Percentiles rank a stretch among this genome's conserved stretches.
Evolutionary conservation across 2,329 filamentous ascomycete genomes (phyloP).

Genomic region (Microdochium paspali): DNA sequence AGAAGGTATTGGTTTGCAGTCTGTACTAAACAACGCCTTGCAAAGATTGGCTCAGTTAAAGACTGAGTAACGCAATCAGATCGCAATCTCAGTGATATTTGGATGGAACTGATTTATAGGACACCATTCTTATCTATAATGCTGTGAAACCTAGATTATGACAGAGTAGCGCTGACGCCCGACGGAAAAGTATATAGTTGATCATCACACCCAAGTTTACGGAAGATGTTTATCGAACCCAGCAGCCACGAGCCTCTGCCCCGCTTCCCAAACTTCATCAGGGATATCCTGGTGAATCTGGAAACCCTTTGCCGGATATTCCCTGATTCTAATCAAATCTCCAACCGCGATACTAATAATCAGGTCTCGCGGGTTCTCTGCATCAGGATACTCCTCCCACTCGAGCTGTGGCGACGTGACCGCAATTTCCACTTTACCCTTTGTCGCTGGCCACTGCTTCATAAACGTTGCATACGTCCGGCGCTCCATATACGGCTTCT

Average conservation of each 20-base stretch:
- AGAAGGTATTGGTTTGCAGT: no score
- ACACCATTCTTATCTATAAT: no score
- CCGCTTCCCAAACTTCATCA: constrained; percentile 29
- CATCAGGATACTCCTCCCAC: constrained; percentile 30
- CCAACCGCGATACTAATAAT: constrained; percentile 35
- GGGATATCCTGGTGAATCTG: constrained; percentile 33
- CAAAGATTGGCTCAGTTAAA: no score
- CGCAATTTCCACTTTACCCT: constrained; percentile 19
- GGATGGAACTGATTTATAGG: no score
- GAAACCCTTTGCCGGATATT: constrained; percentile 31
- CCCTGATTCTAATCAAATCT: constrained; percentile 30
- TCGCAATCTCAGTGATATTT: no score
- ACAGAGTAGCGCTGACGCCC: no score
- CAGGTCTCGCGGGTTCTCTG: constrained; percentile 27
- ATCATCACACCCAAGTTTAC: constrained; percentile 6
- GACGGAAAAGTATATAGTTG: no score
- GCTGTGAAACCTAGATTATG: no score
- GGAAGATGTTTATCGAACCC: constrained; percentile 29
- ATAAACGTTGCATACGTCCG: constrained; percentile 34
- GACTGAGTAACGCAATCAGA: no score
- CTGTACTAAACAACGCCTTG: no score
- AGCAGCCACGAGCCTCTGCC: constrained; percentile 25
- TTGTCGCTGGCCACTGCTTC: constrained; percentile 33
- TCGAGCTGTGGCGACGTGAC: constrained; percentile 29
- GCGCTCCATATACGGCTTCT: constrained; percentile 40